Evolutionary conservation across 2,329 filamentous ascomycete species (phyloP).

Genomic region (Periconia macrospinosa): DNA sequence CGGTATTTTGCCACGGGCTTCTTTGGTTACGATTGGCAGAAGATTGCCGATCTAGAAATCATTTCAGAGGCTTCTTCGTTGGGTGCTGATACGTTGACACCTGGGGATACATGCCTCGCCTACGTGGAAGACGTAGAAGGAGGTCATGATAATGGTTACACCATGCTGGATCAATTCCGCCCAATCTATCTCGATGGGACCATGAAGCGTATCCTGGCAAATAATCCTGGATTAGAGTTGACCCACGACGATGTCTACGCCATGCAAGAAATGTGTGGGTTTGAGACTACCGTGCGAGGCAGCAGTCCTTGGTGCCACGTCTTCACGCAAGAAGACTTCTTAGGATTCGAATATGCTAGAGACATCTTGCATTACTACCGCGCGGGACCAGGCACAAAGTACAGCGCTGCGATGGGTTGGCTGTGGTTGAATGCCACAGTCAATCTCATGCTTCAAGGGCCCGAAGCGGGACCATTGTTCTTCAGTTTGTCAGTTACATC

Average conservation of each 20-base stretch:
- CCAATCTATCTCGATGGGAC: constrained; percentile 53
- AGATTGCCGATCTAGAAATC: constrained; percentile 47
- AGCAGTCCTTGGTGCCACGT: constrained; percentile 59
- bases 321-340: constrained; percentile 58
- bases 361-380: constrained; percentile 63
- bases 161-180: constrained; percentile 52
- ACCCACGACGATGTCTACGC: constrained; percentile 55
- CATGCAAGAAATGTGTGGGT: constrained; percentile 66
- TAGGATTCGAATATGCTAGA: constrained; percentile 60
- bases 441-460: constrained; percentile 50
- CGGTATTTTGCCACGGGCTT: constrained; percentile 58
- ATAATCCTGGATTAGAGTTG: constrained; percentile 49
- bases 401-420: constrained; percentile 58
- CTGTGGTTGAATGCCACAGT: constrained; percentile 61
- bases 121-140: constrained; percentile 43
- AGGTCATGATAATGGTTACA: constrained; percentile 56
- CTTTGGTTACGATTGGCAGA: constrained; percentile 55
- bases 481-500: constrained; percentile 57
- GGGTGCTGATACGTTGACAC: constrained; percentile 59
- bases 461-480: constrained; percentile 52
- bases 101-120: constrained; percentile 50
- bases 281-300: constrained; percentile 58
- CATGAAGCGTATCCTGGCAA: constrained; percentile 45
- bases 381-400: constrained; percentile 59
- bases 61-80: constrained; percentile 56